Evolutionary conservation across 441 rosid genomes (phyloP), one percentile per base, ranked within the genome.

Genomic region (Syzygium syzygioides): DNA sequence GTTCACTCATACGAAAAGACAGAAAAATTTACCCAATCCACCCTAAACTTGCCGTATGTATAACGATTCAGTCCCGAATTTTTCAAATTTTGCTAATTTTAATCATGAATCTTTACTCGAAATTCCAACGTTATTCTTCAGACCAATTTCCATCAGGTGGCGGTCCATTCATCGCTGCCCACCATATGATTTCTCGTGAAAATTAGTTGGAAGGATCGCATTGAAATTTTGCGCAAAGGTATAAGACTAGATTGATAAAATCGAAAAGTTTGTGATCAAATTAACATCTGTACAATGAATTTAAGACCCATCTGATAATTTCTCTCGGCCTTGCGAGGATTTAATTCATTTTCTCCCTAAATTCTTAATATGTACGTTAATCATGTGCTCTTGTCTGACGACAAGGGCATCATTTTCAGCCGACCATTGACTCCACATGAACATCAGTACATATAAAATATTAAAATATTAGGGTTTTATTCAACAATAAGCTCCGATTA

Each of bases 51-150:
- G 6, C 6, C 8, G 5, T 13, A 11, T 3, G 1, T 0, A 25
- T 57, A 11, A 10, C 14, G 4, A 57, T 57, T 56, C 13, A 45
- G 9, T 45, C 48, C 48, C 48, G 2, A 45, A 45, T 45, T 7
- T 45, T 45, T 45, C 9, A 45, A 9, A 45, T 45, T 45, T 45
- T 45, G 1, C 9, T 45, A 68, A 19, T 68, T 68, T 34, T 0
- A 68, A 0, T 19, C 25, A 0, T 1, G 2, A 68, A 11, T 10
- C 7, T 68, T 19, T 19, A 2, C 3, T 4, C 11, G 3, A 68
- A 34, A 18, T 19, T 34, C 2, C 1, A 19, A 34, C 5, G 7
- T 2, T 0, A 0, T 37, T 26, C 7, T 37, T 11, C 4, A 0
- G 0, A 0, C 17, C 3, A 37, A 11, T 37, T 37, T 71, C 3